Conservation (phyloP, 805 yeast species). For the Wickerhamomyces chambardii region DNA sequence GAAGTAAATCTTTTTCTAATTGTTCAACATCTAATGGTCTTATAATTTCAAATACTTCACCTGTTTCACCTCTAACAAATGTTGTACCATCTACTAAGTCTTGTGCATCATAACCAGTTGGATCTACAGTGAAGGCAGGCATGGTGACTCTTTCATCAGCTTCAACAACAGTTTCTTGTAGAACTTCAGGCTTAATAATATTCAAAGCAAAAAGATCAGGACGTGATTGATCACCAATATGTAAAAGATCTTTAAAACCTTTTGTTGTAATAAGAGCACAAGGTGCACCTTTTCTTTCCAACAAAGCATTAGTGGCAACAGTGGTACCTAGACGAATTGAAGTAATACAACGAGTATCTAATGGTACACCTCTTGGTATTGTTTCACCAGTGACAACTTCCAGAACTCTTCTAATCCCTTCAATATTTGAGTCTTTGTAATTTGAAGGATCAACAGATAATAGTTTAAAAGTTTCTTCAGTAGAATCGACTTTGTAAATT, state of each 20-base stretch:
- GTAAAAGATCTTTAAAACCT: conserved; percentile 41
- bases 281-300: conserved; percentile 41
- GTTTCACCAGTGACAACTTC: conserved; percentile 24
- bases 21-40: conserved; percentile 21
- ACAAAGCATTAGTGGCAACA: conserved; percentile 44
- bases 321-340: conserved; percentile 40
- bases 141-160: conserved; percentile 48
- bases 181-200: conserved; percentile 35
- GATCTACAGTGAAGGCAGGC: conserved; percentile 61
- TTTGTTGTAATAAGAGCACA: conserved; percentile 39
- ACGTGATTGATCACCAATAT: conserved; percentile 44
- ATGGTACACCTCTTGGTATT: conserved; percentile 22
- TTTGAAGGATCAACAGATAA: conserved; percentile 39
- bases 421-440: conserved; percentile 41
- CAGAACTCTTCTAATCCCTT: conserved; percentile 37
- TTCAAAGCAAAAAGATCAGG: conserved; percentile 42
- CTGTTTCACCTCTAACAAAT: conserved; percentile 31
- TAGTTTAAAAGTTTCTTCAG: conserved; percentile 34
- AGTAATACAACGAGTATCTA: conserved; percentile 27
- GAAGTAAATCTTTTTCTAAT: conserved; percentile 10
- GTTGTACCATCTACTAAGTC: conserved; percentile 20
- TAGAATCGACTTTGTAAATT: conserved; percentile 29
- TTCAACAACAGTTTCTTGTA: conserved; percentile 35
- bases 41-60: conserved; percentile 28
- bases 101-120: conserved; percentile 26